phyloP scores from a whole-genome alignment of 192 early-diverging fungal species.

The Phycomyces blakesleeanus region DNA sequence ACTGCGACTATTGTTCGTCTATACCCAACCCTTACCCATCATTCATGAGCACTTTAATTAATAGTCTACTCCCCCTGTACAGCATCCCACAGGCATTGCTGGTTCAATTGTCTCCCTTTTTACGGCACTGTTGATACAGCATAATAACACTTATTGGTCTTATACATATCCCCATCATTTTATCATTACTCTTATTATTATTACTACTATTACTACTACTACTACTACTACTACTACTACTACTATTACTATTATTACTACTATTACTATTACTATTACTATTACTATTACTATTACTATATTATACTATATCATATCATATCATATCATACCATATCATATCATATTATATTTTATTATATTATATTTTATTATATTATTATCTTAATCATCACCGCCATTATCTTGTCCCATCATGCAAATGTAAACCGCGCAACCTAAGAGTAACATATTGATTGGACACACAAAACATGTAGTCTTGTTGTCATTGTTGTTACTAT shows the following conservation, averaged over 20 bases:
- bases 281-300: not conserved
- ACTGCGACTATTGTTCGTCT: not conserved
- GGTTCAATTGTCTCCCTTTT: not conserved
- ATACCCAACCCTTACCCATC: not conserved
- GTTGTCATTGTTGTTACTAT: not conserved
- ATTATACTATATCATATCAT: too few species aligned
- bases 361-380: too few species aligned
- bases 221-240: not conserved
- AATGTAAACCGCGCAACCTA: too few species aligned
- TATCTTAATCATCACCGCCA: too few species aligned
- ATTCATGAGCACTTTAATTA: not conserved
- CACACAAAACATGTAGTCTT: too few species aligned
- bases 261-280: slow-evolving; percentile 2
- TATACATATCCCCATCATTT: not conserved
- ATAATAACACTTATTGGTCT: not conserved
- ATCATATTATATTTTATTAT: too few species aligned
- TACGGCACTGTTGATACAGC: not conserved
- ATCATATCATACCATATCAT: not conserved
- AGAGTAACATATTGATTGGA: too few species aligned
- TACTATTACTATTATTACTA: not conserved
- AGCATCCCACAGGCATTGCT: not conserved
- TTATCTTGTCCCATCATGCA: too few species aligned
- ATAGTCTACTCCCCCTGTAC: not conserved
- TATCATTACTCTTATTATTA: not conserved
- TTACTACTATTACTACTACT: not conserved